A percentile compares a stretch with the other conserved stretches of the same genome.
These are phyloP conservation scores for Pichia terricola DNA, from an alignment of 1,139 yeast species.

Conservation along the genomic window DNA sequence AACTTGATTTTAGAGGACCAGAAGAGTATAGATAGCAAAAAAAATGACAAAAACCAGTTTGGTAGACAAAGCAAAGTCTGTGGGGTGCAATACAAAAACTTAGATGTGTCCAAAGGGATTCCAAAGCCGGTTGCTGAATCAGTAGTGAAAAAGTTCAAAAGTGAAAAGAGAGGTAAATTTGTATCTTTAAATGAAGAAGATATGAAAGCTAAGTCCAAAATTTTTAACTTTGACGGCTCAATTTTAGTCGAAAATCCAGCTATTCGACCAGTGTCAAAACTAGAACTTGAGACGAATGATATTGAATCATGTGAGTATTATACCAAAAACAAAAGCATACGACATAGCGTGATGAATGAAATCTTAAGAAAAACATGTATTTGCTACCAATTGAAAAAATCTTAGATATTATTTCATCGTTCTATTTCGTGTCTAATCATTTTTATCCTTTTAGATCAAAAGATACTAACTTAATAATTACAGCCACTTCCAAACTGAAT, in stretches of 20 bases:
- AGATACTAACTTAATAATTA: too few relatives aligned
- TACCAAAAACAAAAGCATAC: not conserved
- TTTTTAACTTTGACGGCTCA: slow-evolving; percentile 33
- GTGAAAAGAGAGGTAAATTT: slow-evolving; percentile 43
- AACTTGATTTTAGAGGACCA: slow-evolving; percentile 15
- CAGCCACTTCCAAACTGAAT: too few relatives aligned
- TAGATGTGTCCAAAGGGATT: slow-evolving; percentile 40
- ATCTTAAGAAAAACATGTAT: too few relatives aligned
- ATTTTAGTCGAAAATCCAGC: slow-evolving; percentile 12
- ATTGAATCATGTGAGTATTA: slow-evolving; percentile 10
- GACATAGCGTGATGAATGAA: too few relatives aligned
- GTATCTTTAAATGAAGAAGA: slow-evolving; percentile 35
- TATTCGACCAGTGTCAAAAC: slow-evolving; percentile 16
- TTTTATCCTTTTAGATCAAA: too few relatives aligned
- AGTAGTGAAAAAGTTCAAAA: slow-evolving; percentile 40
- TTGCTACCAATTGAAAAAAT: too few relatives aligned
- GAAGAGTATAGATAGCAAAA: slow-evolving; percentile 3
- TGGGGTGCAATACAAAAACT: slow-evolving; percentile 35
- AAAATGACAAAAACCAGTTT: slow-evolving; percentile 5
- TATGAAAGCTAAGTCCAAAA: slow-evolving; percentile 29
- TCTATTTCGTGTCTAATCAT: too few relatives aligned
- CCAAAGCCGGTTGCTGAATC: slow-evolving; percentile 31
- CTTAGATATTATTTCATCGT: too few relatives aligned
- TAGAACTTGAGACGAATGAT: slow-evolving; percentile 13
- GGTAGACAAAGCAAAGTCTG: slow-evolving; percentile 15